Percentiles rank a stretch among this genome's conserved stretches.
phyloP scores from a whole-genome alignment of 139 green algal species.

The Haematococcus lacustris region DNA sequence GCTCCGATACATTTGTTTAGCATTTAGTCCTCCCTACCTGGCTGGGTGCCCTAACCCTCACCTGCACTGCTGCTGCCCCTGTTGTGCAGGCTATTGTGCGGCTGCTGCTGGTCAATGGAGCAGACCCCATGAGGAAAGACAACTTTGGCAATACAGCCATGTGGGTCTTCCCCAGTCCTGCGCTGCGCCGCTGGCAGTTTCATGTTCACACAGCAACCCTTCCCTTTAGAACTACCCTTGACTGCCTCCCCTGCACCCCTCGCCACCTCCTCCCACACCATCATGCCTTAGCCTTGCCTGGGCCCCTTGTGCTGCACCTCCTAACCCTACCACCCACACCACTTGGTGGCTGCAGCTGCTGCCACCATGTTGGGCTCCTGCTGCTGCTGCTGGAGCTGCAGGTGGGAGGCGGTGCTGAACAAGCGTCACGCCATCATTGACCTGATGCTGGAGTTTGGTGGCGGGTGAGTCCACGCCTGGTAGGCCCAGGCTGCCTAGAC shows the following conservation, averaged over 20 bases:
- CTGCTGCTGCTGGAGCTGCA: not conserved
- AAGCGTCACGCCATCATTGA: not conserved
- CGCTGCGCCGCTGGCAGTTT: not conserved
- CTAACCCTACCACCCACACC: not conserved
- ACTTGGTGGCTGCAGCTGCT: not conserved
- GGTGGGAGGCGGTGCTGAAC: not conserved
- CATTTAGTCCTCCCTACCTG: not conserved
- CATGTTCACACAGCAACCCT: not conserved
- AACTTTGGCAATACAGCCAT: not conserved
- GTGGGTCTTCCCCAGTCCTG: not conserved
- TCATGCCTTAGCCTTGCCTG: not conserved
- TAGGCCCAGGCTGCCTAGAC: no score
- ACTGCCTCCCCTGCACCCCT: no score
- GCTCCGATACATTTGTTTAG: no score
- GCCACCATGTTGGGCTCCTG: not conserved
- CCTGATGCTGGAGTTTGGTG: not conserved
- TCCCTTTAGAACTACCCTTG: not conserved
- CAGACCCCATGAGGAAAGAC: not conserved
- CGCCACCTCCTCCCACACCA: not conserved
- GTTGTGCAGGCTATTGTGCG: not conserved
- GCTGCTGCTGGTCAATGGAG: not conserved
- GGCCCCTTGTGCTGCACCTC: not conserved
- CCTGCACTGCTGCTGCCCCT: not conserved
- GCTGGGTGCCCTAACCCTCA: not conserved
- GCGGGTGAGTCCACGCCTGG: no score